These are phyloP conservation scores for Domatiomyces catenatus DNA, from an alignment of 2,329 filamentous ascomycete species.

Conservation along the genomic window DNA sequence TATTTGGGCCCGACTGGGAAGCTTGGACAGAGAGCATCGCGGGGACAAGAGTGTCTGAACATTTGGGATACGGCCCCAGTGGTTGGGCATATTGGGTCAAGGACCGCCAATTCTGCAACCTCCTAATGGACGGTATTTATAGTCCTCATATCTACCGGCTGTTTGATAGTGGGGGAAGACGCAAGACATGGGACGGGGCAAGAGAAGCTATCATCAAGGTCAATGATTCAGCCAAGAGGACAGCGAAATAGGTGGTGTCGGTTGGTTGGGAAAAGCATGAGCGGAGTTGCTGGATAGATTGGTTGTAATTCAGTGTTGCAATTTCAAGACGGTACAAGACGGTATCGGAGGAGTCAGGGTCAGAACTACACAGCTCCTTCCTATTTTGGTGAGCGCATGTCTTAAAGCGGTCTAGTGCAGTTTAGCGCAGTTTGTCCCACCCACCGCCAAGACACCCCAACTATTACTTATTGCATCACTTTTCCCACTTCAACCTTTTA, in stretches of 20 bases:
- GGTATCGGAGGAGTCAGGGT: background rate
- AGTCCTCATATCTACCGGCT: constrained; percentile 22
- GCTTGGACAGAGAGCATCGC: constrained; percentile 22
- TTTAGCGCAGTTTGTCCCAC: too few species aligned
- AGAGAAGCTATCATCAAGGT: constrained; percentile 17
- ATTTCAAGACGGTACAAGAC: too few species aligned
- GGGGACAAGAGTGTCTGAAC: constrained; percentile 20
- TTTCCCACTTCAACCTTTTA: background rate
- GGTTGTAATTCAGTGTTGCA: too few species aligned
- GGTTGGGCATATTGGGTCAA: constrained; percentile 24
- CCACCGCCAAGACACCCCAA: too few species aligned
- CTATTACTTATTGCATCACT: background rate
- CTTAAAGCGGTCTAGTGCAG: too few species aligned
- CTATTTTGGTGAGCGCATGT: background rate
- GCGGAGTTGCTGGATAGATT: too few species aligned
- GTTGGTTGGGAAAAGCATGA: background rate
- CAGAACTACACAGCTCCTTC: background rate
- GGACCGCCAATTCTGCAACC: constrained; percentile 20
- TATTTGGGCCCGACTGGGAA: constrained; percentile 12
- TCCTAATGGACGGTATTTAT: constrained; percentile 22
- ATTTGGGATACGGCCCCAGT: constrained; percentile 20
- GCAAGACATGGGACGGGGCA: constrained; percentile 21
- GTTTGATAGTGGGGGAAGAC: constrained; percentile 21
- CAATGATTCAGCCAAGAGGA: constrained; percentile 3
- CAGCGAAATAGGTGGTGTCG: background rate